Conservation (phyloP, 1,284 basidiomycete species). For the Malassezia furfur region DNA sequence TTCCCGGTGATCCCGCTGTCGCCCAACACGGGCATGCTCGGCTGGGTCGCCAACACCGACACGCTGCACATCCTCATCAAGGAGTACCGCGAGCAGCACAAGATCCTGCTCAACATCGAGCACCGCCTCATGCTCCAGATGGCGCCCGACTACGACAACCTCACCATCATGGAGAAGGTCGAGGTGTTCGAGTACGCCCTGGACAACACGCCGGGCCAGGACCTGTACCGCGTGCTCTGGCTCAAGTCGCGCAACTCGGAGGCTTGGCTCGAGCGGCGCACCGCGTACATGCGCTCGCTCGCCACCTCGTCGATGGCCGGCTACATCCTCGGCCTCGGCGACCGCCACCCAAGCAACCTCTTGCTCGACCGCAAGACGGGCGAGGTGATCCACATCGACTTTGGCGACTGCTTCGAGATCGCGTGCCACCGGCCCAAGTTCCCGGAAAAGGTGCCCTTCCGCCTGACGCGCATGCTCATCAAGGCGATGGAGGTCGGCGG, state of each 20-base stretch:
- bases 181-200: slow-evolving; percentile 99
- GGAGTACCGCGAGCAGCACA: slow-evolving; percentile 53
- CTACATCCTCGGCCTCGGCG: slow-evolving; percentile 94
- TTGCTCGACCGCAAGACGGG: slow-evolving; percentile 85
- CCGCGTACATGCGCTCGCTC: slow-evolving; percentile 90
- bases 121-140: slow-evolving; percentile 97
- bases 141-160: slow-evolving; percentile 95
- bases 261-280: slow-evolving; percentile 91
- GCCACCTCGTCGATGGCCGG: slow-evolving; percentile 52
- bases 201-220: slow-evolving; percentile 97
- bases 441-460: slow-evolving; percentile 97
- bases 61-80: slow-evolving; percentile 96
- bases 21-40: slow-evolving; percentile 86
- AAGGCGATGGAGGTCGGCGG: slow-evolving; percentile 97
- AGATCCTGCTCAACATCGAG: slow-evolving; percentile 95
- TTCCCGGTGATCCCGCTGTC: slow-evolving; percentile 91
- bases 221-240: slow-evolving; percentile 97
- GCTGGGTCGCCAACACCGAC: slow-evolving; percentile 94
- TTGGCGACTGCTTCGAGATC: slow-evolving; percentile 54
- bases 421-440: slow-evolving; percentile 72
- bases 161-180: slow-evolving; percentile 91
- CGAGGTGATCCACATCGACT: slow-evolving; percentile 94
- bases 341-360: slow-evolving; percentile 93
- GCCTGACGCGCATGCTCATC: slow-evolving; percentile 93
- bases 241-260: slow-evolving; percentile 89